phyloP scores from a whole-genome alignment of 352 stramenopile species.

The Thalassiosira hispida region DNA sequence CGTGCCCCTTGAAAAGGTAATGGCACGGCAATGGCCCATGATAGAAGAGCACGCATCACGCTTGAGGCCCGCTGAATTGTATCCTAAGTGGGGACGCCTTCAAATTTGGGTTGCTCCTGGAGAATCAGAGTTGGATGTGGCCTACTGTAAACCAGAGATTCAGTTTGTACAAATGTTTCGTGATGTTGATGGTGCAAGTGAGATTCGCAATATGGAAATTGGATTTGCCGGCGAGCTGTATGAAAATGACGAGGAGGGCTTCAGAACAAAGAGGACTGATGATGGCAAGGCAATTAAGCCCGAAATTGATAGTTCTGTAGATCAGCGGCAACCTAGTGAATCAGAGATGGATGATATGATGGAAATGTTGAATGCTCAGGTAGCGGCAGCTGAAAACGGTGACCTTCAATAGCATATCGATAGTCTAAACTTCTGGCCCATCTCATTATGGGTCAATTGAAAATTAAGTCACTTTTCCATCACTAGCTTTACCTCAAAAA shows the following conservation, averaged over 20 bases:
- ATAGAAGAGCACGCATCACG: slow-evolving; percentile 77
- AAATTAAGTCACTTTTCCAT: slow-evolving; percentile 7
- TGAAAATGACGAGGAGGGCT: slow-evolving; percentile 69
- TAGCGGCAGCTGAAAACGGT: slow-evolving; percentile 26
- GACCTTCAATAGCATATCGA: slow-evolving; percentile 20
- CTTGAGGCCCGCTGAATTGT: slow-evolving; percentile 72
- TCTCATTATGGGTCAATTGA: slow-evolving; percentile 8
- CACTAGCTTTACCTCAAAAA: no score
- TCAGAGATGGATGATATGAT: slow-evolving; percentile 55
- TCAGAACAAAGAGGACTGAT: slow-evolving; percentile 64
- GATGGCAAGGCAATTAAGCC: slow-evolving; percentile 58
- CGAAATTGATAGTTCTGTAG: slow-evolving; percentile 37
- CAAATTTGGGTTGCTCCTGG: slow-evolving; percentile 78
- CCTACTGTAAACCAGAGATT: slow-evolving; percentile 75
- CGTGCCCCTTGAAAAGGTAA: slow-evolving; percentile 64
- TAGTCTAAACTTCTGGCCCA: no score
- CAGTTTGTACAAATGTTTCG: slow-evolving; percentile 66
- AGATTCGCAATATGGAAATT: slow-evolving; percentile 67
- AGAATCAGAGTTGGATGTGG: slow-evolving; percentile 82
- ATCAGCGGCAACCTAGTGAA: slow-evolving; percentile 36
- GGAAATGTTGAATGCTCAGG: slow-evolving; percentile 48
- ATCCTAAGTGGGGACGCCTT: slow-evolving; percentile 57
- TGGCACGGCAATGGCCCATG: slow-evolving; percentile 72
- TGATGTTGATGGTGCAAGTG: slow-evolving; percentile 29
- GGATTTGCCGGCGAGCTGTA: slow-evolving; percentile 83